These are phyloP conservation scores for Trametes coccinea DNA, from an alignment of 768 basidiomycete genomes.

Conservation along the genomic window DNA sequence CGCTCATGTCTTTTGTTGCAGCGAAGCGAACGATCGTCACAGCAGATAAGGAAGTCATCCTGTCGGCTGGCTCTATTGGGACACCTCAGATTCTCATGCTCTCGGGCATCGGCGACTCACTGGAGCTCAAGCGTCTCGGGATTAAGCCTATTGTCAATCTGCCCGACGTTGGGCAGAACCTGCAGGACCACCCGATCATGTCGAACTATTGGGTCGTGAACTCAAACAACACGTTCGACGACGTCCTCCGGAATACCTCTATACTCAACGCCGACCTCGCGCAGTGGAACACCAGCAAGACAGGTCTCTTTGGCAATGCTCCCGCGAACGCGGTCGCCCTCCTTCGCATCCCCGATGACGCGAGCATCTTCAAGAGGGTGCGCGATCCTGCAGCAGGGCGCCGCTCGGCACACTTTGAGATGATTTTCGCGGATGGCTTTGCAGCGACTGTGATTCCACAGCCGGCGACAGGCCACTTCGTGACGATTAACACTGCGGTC, in stretches of 20 bases:
- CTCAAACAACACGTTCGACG: conserved; percentile 1
- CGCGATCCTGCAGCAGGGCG: conserved; percentile 7
- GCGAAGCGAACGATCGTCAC: not conserved
- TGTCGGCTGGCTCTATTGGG: conserved; percentile 24
- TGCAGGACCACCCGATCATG: conserved; percentile 30
- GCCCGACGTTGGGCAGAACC: conserved; percentile 33
- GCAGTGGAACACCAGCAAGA: conserved; percentile 18
- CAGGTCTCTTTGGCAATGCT: conserved; percentile 11
- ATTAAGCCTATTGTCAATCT: conserved; percentile 26
- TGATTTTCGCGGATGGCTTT: not conserved
- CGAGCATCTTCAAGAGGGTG: not conserved
- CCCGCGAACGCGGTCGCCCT: not conserved
- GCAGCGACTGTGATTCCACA: not conserved
- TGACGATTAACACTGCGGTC: conserved; percentile 18
- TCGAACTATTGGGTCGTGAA: conserved; percentile 19
- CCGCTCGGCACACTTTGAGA: conserved; percentile 3
- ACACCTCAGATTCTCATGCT: conserved; percentile 30
- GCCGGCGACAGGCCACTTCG: conserved; percentile 23
- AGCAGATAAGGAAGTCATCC: conserved; percentile 29
- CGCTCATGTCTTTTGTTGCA: not conserved
- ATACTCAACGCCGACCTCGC: conserved; percentile 2
- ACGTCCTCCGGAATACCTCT: not conserved
- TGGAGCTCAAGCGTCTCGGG: conserved; percentile 22
- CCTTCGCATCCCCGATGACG: not conserved
- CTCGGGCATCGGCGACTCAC: conserved; percentile 32